Base-by-base conservation (phyloP, 176 grass and related monocot species). In the Raddia distichophylla region DNA sequence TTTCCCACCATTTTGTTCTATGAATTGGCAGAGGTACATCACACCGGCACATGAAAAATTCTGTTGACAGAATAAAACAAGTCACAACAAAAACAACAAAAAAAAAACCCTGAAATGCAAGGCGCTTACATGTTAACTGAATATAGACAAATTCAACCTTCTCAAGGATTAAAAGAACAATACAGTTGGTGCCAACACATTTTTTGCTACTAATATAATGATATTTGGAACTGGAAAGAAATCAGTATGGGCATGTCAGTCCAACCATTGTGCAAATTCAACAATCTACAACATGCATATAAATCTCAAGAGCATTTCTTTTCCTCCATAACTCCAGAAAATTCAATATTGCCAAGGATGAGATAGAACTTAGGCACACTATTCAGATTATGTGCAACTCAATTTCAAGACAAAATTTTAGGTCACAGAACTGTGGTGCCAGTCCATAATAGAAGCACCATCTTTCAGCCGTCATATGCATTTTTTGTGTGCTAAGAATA, bases 11-110 rank as follows among this genome's bases (percentile, higher is more conserved):
- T 85, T 97, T 64, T 93, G 87, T 77, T 97, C 94, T 64, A 94
- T 91, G 85, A 94, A 97, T 83, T 94, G 91, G 80, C 91, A 97
- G 42, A 97, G 94, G 69, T 97, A 97, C 94, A 97, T 97, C 53
- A 97, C 92, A 82, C 94, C 94, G 16, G 89, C 87, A 60, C 86
- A 94, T 66, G 94, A 94, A 76, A 94, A 92, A 53, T 97, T 94
- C 94, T 97, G 85, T 77, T 76, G 70, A 71, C 11, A 89, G 8
- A 83, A 67, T 53, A 72, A 34, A 15, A 73, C 87, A 43, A 75
- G 52, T 57, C 50, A 84, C 53, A 3, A 57, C 74, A 68, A 77
- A 43, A 45, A 50, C 35, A 54, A 70, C 56, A 57, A 69, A 68
- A 77, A 43, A 45, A 50, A 48, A 54, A 70, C 56, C 8, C 1